phyloP scores from a whole-genome alignment of 768 basidiomycete genomes.

The Xerocomus spinulosus region DNA sequence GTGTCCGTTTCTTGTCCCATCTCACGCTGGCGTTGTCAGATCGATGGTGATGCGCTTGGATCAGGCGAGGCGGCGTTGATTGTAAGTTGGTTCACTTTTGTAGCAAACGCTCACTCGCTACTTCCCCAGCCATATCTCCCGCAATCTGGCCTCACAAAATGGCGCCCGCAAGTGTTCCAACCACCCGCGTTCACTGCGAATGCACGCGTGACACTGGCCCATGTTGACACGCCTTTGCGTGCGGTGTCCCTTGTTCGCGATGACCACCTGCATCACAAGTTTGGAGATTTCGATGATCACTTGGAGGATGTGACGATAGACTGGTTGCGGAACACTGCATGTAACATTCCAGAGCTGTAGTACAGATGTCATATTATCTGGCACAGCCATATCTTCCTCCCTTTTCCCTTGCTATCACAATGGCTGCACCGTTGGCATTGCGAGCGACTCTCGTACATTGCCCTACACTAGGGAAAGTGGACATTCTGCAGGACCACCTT shows the following conservation, averaged over 20 bases:
- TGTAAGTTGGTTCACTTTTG: conserved; percentile 37
- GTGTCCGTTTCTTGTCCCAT: neutral
- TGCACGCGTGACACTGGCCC: conserved; percentile 45
- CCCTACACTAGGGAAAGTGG: conserved; percentile 46
- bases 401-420: conserved; percentile 3
- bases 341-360: conserved; percentile 22
- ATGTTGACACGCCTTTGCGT: conserved; percentile 41
- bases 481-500: conserved; percentile 53
- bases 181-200: conserved; percentile 41
- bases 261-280: conserved; percentile 46
- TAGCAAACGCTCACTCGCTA: conserved; percentile 1
- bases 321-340: conserved; percentile 42
- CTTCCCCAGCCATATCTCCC: conserved; percentile 48
- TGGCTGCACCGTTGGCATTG: conserved; percentile 22
- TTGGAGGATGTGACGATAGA: conserved; percentile 62
- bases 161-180: conserved; percentile 43
- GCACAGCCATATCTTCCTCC: neutral
- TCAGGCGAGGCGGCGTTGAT: conserved; percentile 50
- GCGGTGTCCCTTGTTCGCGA: conserved; percentile 50
- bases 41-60: conserved; percentile 58
- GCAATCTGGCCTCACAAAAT: conserved; percentile 35
- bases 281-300: conserved; percentile 83
- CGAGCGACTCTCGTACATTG: conserved; percentile 58
- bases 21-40: conserved; percentile 32
- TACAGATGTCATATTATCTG: too few species aligned